phyloP scores from a whole-genome alignment of 2,329 filamentous ascomycete genomes.

The Teratosphaeria pseudoeucalypti region DNA sequence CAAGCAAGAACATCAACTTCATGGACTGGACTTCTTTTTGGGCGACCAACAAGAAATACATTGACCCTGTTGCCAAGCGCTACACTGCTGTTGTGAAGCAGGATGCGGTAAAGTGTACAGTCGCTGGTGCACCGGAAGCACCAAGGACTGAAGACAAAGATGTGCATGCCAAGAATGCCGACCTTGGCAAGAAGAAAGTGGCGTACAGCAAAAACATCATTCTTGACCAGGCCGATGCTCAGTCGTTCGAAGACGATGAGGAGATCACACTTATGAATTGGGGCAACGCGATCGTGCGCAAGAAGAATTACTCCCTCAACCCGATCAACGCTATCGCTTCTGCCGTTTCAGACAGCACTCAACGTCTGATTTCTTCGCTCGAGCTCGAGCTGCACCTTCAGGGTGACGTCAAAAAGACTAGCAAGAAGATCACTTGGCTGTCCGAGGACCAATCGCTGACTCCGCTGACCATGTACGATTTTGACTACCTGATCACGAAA shows the following conservation, averaged over 20 bases:
- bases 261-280: constrained; percentile 95
- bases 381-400: constrained; percentile 81
- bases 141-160: constrained; percentile 62
- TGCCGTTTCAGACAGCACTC: constrained; percentile 34
- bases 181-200: constrained; percentile 77
- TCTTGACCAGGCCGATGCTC: constrained; percentile 78
- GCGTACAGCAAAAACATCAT: constrained; percentile 64
- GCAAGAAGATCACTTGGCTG: constrained; percentile 96
- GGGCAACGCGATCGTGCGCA: constrained; percentile 77
- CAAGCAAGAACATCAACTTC: constrained; percentile 70
- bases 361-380: constrained; percentile 53
- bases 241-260: constrained; percentile 70
- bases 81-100: constrained; percentile 54
- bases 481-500: constrained; percentile 91
- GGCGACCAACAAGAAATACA: constrained; percentile 45
- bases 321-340: constrained; percentile 35
- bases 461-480: constrained; percentile 79
- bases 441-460: constrained; percentile 67
- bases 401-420: constrained; percentile 88
- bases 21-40: constrained; percentile 67
- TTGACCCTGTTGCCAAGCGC: constrained; percentile 38
- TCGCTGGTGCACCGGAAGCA: constrained; percentile 23
- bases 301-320: constrained; percentile 46
- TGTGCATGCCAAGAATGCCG: constrained; percentile 80
- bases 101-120: constrained; percentile 46